phyloP scores from a whole-genome alignment of 1,284 basidiomycete species.

The Cryptococcus sp. region DNA sequence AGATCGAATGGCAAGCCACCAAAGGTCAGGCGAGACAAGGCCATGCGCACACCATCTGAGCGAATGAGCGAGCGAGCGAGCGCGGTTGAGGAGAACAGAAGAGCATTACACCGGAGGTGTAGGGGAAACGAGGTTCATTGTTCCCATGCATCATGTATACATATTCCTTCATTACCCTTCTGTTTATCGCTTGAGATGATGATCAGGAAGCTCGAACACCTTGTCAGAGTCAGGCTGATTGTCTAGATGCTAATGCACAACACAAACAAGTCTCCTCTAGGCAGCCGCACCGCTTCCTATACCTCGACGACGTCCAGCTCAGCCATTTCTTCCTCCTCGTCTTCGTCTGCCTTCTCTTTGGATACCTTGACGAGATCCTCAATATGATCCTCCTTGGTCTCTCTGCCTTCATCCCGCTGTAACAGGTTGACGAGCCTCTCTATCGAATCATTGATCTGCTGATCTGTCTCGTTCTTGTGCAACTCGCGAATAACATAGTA shows the following conservation, averaged over 20 bases:
- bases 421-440: slow-evolving; percentile 73
- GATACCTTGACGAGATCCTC: slow-evolving; percentile 59
- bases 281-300: too few relatives aligned
- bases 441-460: slow-evolving; percentile 69
- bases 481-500: slow-evolving; percentile 82
- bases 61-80: slow-evolving; percentile 1
- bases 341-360: slow-evolving; percentile 37
- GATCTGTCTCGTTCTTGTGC: slow-evolving; percentile 77
- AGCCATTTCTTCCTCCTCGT: slow-evolving; percentile 25
- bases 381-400: slow-evolving; percentile 55
- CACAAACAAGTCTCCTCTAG: too few relatives aligned
- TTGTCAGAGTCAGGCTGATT: too few relatives aligned
- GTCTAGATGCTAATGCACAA: too few relatives aligned
- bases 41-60: slow-evolving; percentile 9
- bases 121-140: too few relatives aligned
- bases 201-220: too few relatives aligned
- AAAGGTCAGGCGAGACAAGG: slow-evolving; percentile 9
- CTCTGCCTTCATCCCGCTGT: slow-evolving; percentile 67
- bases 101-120: too few relatives aligned
- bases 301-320: slow-evolving; percentile 22
- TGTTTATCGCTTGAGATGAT: too few relatives aligned
- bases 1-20: slow-evolving; percentile 22
- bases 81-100: background rate
- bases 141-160: too few relatives aligned
- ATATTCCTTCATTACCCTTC: too few relatives aligned